These are phyloP conservation scores for Neurospora sp. DNA, from an alignment of 2,329 filamentous ascomycete species.

Conservation along the genomic window DNA sequence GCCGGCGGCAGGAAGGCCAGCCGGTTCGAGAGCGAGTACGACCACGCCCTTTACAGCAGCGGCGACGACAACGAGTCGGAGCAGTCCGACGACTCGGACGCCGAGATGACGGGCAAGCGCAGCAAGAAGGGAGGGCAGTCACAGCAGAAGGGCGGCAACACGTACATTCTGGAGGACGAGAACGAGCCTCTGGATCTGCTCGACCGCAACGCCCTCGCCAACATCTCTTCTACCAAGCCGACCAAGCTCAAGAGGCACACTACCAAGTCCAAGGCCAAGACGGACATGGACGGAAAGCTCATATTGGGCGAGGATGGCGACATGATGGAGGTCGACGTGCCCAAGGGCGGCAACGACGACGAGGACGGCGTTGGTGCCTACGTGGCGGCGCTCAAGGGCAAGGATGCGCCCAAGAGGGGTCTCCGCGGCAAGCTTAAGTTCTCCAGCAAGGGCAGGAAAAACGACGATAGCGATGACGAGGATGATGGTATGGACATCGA, in stretches of 20 bases:
- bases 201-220: slow-evolving; percentile 78
- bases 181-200: slow-evolving; percentile 92
- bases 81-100: slow-evolving; percentile 53
- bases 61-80: slow-evolving; percentile 46
- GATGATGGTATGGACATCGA: slow-evolving; percentile 38
- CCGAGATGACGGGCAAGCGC: slow-evolving; percentile 34
- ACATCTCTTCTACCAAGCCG: slow-evolving; percentile 87
- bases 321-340: slow-evolving; percentile 51
- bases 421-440: slow-evolving; percentile 62
- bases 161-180: slow-evolving; percentile 89
- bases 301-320: slow-evolving; percentile 54
- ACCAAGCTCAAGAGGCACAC: slow-evolving; percentile 48
- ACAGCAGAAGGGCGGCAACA: slow-evolving; percentile 51
- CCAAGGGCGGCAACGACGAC: slow-evolving; percentile 25
- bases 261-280: slow-evolving; percentile 54
- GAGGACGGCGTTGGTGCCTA: slow-evolving; percentile 56
- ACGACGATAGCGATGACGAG: slow-evolving; percentile 36
- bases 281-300: slow-evolving; percentile 70
- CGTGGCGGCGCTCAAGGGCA: slow-evolving; percentile 58
- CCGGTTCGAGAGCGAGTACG: slow-evolving; percentile 85
- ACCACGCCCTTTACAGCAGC: slow-evolving; percentile 88
- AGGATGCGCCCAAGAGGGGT: slow-evolving; percentile 54
- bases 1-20: slow-evolving; percentile 39
- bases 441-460: slow-evolving; percentile 47
- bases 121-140: slow-evolving; percentile 35